Base-by-base conservation (phyloP, 768 basidiomycete genomes). In the Dacryopinax spathularia region DNA sequence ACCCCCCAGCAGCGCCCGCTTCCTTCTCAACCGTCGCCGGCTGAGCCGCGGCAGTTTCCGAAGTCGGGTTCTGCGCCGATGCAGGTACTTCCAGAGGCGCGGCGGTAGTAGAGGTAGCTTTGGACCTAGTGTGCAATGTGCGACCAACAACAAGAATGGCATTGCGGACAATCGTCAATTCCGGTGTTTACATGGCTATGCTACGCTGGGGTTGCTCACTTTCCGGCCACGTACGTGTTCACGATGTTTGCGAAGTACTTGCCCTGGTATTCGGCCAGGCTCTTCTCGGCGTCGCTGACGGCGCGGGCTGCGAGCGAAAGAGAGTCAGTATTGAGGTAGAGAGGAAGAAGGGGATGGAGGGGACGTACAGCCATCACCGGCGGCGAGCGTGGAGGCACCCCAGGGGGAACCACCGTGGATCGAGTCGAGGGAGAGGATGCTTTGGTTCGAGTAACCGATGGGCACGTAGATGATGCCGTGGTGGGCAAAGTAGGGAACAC, bases 401-500 rank as follows among this genome's bases (percentile, higher is more conserved):
- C 84, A 91, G 22, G 89, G 82, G 16, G 86, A 86, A 15, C 86
- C 86, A 65, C 74, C 77, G 37, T 73, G 67, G 63, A 76, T 67
- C 62, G 60, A 59, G 27, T 69, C 65, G 41, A 72, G 35, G 33
- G 71, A 66, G 62, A 77, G 74, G 1, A 70, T 63, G 65, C 81
- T 80, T 1, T 78, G 74, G 64, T 75, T 69, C n/a, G 77, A 75
- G 69, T 88, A 88, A 0, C 89, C 89, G 43, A 88, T 76, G 0
- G 91, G 88, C 2, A 89, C 86, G 68, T 75, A 88, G 71, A 81
- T 74, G 31, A 87, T 81, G 20, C 88, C 89, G 64, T 89, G 87
- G 71, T 92, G 89, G 6, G 78, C 72, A 62, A 76, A 73, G 73
- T 73, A 91, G 69, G 41, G 85, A 82, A 61, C 81, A 81, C 71